Conservation (phyloP, 495 filamentous ascomycete species). For the Penicillium riverlandense region DNA sequence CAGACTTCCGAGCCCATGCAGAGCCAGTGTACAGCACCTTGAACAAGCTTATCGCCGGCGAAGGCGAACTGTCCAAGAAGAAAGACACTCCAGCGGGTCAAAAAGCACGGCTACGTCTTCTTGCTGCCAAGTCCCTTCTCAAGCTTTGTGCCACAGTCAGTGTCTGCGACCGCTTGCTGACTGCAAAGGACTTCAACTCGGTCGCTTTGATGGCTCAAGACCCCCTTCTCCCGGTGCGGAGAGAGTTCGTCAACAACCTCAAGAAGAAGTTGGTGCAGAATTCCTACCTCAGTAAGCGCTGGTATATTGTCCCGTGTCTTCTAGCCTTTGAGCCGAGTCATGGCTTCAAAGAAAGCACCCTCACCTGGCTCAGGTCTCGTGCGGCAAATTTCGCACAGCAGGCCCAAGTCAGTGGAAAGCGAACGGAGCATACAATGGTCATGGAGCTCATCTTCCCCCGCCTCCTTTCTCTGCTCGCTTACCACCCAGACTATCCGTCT, state of each 20-base stretch:
- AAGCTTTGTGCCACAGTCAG: conserved; percentile 69
- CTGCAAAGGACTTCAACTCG: conserved; percentile 65
- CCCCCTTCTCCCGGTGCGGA: conserved; percentile 60
- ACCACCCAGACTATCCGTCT: conserved; percentile 82
- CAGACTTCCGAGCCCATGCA: conserved; percentile 58
- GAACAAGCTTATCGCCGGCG: conserved; percentile 59
- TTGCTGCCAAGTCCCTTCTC: conserved; percentile 72
- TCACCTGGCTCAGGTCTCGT: conserved; percentile 85
- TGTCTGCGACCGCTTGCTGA: conserved; percentile 69
- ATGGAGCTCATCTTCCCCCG: conserved; percentile 85
- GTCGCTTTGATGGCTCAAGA: conserved; percentile 79
- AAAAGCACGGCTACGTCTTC: conserved; percentile 67
- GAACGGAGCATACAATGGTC: conserved; percentile 45
- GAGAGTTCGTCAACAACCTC: conserved; percentile 70
- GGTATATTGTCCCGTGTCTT: conserved; percentile 82
- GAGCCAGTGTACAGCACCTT: conserved; percentile 69
- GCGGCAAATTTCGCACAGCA: conserved; percentile 41
- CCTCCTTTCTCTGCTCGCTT: conserved; percentile 78
- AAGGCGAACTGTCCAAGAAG: conserved; percentile 73
- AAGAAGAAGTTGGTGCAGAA: conserved; percentile 69
- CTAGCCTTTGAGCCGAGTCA: conserved; percentile 79
- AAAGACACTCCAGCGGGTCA: conserved; percentile 67
- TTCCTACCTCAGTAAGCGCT: conserved; percentile 47
- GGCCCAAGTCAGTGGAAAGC: conserved; percentile 28
- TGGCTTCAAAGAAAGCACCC: conserved; percentile 59